phyloP scores from a whole-genome alignment of 768 basidiomycete genomes.

The Hygrocybe coccinea region DNA sequence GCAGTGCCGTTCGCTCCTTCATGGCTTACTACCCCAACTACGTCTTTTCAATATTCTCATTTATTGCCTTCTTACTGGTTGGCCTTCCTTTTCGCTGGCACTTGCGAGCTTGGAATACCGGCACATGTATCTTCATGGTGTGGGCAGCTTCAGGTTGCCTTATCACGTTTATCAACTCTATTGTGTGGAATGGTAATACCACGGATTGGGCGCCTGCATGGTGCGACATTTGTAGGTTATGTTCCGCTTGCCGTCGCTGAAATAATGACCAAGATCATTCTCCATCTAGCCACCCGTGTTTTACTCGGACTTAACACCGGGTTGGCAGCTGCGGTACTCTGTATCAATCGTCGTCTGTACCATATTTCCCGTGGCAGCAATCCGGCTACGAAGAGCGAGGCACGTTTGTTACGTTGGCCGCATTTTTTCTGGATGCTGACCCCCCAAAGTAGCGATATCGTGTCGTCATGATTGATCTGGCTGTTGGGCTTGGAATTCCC shows the following conservation, averaged over 20 bases:
- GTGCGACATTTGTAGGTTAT: constrained; percentile 50
- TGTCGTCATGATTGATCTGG: not conserved
- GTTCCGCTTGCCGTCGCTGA: not conserved
- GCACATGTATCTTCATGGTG: constrained; percentile 52
- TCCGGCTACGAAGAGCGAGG: constrained; percentile 14
- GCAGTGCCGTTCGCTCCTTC: no score
- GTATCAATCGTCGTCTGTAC: constrained; percentile 48
- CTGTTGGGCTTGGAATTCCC: not conserved
- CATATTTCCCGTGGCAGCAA: constrained; percentile 38
- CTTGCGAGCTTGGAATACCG: constrained; percentile 53
- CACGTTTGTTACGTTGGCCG: not conserved
- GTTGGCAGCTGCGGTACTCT: constrained; percentile 37
- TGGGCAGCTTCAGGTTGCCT: constrained; percentile 50
- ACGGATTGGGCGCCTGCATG: constrained; percentile 39
- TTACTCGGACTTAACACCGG: constrained; percentile 31
- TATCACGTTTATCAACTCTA: constrained; percentile 45
- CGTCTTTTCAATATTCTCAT: constrained; percentile 36
- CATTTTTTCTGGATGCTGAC: not conserved
- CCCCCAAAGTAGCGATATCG: not conserved
- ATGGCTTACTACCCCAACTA: no score
- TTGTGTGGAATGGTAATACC: constrained; percentile 52
- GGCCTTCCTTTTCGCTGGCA: constrained; percentile 54
- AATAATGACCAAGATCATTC: no score
- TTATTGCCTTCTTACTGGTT: constrained; percentile 36
- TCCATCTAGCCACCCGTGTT: constrained; percentile 35